phyloP scores from a whole-genome alignment of 306 rosid species.

The Fragaria ananassa region DNA sequence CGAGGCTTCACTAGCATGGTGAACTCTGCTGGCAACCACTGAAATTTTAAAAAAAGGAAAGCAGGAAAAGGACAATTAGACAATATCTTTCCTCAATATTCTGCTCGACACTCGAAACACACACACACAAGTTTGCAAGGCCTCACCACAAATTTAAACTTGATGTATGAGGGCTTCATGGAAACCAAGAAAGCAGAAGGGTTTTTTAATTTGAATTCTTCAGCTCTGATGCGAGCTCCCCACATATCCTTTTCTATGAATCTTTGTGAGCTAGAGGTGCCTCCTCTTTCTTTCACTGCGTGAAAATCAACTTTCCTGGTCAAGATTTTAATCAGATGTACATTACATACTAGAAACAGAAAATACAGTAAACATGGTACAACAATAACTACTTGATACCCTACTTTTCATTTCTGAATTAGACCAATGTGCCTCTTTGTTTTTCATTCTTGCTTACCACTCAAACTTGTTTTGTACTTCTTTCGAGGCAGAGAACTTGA shows the following conservation, averaged over 20 bases:
- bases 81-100: neutral
- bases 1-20: constrained; percentile 2
- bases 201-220: neutral
- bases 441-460: neutral
- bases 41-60: neutral
- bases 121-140: neutral
- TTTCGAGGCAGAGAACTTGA: neutral
- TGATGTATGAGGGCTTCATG: neutral
- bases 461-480: neutral
- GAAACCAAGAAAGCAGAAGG: neutral
- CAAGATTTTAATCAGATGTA: neutral
- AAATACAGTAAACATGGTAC: neutral
- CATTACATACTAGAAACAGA: neutral
- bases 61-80: neutral
- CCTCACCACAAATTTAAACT: neutral
- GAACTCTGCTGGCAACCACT: constrained; percentile 9
- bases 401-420: neutral
- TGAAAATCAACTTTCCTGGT: neutral
- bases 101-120: neutral
- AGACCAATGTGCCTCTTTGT: neutral
- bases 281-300: neutral
- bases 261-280: neutral
- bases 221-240: neutral
- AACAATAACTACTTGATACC: neutral
- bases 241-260: neutral